Base-by-base conservation (phyloP, 179 eudicot genomes). In the Beta corolliflora region DNA sequence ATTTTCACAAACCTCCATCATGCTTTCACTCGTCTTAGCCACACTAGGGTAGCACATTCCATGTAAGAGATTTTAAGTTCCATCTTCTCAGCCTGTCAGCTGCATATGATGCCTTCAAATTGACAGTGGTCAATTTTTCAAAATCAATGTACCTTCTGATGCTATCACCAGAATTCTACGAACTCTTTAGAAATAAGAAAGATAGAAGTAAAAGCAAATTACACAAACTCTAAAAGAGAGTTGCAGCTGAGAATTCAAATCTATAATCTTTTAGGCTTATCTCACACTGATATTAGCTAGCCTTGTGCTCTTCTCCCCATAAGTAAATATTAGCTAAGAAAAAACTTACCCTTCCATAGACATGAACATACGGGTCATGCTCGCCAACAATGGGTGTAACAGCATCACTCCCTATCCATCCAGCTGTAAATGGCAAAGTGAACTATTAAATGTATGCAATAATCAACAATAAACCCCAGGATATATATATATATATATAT, bases 351-450 rank as follows among this genome's bases (percentile, higher is more conserved):
- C 98, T 93, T 76, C 97, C 92, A 80, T 91, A 90, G 46, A 90
- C 88, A 64, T 89, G 92, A 82, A 91, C 90, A 77, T 96, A 96
- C 23, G 92, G 99, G 84, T 94, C 98, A 84, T 92, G 97, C 81
- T 83, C 92, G 21, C 99, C 98, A 81, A 96, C 85, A 81, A 94
- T 94, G 45, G 99, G 98, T 31, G 98, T 86, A 76, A 96, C 90
- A 78, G 93, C 99, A 82, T 89, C 91, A 74, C 94, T 88, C 77
- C 98, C 99, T 58, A 96, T 96, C 99, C 99, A 96, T 86, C 99
- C 99, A 89, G 98, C 99, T 96, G 87, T 71, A 68, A 76, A 56
- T 58, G 56, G 56, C 21, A 83, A 81, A 74, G n/a, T 61, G 75
- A 46, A 82, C 41, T 52, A 85, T 19, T 9, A 50, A 59, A 52